Percentiles rank a stretch among this genome's conserved stretches.
Conservation (phyloP, 805 yeast species). For the Pichia thaimueangensis region DNA sequence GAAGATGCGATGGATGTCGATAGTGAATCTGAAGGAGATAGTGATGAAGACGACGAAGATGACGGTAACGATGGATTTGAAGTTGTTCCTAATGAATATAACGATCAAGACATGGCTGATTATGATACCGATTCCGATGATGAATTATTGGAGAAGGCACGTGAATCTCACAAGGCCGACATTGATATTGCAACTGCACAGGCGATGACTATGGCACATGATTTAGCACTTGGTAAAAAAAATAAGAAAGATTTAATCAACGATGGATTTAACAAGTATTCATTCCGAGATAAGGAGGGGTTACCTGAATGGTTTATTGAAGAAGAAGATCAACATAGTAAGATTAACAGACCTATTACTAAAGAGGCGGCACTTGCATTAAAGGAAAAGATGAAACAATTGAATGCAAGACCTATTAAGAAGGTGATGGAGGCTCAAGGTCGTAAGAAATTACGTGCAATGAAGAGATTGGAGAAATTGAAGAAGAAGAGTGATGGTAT, state of each 20-base stretch:
- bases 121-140: slow-evolving; percentile 46
- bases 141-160: slow-evolving; percentile 39
- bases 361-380: slow-evolving; percentile 85
- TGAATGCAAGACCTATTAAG: slow-evolving; percentile 97
- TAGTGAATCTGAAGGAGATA: slow-evolving; percentile 17
- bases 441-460: slow-evolving; percentile 90
- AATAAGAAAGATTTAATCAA: slow-evolving; percentile 80
- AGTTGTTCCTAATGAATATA: slow-evolving; percentile 38
- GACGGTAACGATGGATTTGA: slow-evolving; percentile 42
- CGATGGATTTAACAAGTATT: slow-evolving; percentile 86
- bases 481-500: slow-evolving; percentile 90
- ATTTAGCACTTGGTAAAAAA: slow-evolving; percentile 84
- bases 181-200: slow-evolving; percentile 87
- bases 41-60: slow-evolving; percentile 15
- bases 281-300: slow-evolving; percentile 86
- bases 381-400: slow-evolving; percentile 65
- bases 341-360: slow-evolving; percentile 84
- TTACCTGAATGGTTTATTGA: slow-evolving; percentile 97
- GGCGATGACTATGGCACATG: slow-evolving; percentile 97
- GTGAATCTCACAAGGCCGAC: slow-evolving; percentile 47
- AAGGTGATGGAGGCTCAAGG: slow-evolving; percentile 98
- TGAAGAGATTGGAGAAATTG: slow-evolving; percentile 76
- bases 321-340: slow-evolving; percentile 83
- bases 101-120: slow-evolving; percentile 35
- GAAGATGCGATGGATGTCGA: slow-evolving; percentile 16